Base-by-base conservation (phyloP, 345 rosid genomes). In the Alliaria petiolata region DNA sequence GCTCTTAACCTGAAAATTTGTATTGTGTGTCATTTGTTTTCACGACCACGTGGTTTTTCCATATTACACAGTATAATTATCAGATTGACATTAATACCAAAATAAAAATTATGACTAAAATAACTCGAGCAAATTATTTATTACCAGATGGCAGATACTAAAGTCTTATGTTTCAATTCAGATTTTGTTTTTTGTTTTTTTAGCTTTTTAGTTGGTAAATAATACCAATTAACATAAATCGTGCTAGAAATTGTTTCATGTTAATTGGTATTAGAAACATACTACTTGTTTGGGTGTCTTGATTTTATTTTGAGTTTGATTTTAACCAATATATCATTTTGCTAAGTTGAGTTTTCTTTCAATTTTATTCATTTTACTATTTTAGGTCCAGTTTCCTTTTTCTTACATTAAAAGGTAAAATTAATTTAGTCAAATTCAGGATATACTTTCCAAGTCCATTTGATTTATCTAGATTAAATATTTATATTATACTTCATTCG, bases 41-140 rank as follows among this genome's bases (percentile, higher is more conserved):
- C 15, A 20, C 13, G 7, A 59, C 62, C 78, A 74, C 72, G 78
- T 74, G 62, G 39, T 4, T 66, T 74, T 38, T 59, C 15, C 54
- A 14, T 64, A n/a, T n/a, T n/a, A n/a, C 14, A 55, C 66, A 51
- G 26, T 46, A 30, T 52, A 43, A 5, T 17, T 40, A 51, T 34
- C 25, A 42, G 14, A 62, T 62, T 39, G 5, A 40, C 1, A 3
- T 42, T 42, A 67, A 22, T 42, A 35, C 39, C 34, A 38, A 28
- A 53, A 17, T 16, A 53, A 4, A 64, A 35, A 5, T 35, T 35
- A 8, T 17, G 13, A 62, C 9, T 30, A 16, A 3, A 30, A 25
- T 8, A 40, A 25, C 15, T 19, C 12, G 20, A 36, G 45, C 52
- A 50, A 12, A 46, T n/a, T n/a, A n/a, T n/a, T n/a, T n/a, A n/a